phyloP scores from a whole-genome alignment of 2,329 filamentous ascomycete genomes.

The Colletotrichum costaricense region DNA sequence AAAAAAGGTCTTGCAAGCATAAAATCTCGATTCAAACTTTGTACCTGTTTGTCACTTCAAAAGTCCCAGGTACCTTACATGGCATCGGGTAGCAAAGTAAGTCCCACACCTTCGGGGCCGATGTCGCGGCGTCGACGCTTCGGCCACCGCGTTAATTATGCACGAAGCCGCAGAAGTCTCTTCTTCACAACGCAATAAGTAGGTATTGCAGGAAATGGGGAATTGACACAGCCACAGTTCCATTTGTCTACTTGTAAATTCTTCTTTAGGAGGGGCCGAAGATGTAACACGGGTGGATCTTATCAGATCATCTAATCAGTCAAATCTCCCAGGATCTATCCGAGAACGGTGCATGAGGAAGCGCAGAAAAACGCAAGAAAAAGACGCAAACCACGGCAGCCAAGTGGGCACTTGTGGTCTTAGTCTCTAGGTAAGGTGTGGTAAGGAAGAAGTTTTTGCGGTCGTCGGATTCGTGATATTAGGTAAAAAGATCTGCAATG shows the following conservation, averaged over 20 bases:
- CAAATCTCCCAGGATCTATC: neutral
- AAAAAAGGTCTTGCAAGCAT: neutral
- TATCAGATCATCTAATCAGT: constrained; percentile 9
- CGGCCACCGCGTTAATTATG: neutral
- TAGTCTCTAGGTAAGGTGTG: neutral
- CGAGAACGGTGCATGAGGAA: neutral
- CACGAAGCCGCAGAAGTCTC: neutral
- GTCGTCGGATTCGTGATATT: constrained; percentile 32
- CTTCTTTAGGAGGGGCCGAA: neutral
- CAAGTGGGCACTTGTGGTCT: neutral
- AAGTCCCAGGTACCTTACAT: no score
- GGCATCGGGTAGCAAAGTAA: no score
- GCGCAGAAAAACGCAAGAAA: neutral
- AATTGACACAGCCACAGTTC: neutral
- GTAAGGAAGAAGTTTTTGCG: neutral
- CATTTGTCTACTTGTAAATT: neutral
- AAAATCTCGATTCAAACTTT: neutral
- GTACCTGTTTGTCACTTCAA: neutral
- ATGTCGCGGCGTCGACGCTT: constrained; percentile 4
- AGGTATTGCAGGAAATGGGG: neutral
- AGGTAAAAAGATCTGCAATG: constrained; percentile 32
- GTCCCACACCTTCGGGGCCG: constrained; percentile 5
- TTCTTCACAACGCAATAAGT: neutral
- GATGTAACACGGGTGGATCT: neutral
- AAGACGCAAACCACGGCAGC: constrained; percentile 22